Conservation (phyloP, 768 basidiomycete genomes). For the Xerocomellus dryophilus region DNA sequence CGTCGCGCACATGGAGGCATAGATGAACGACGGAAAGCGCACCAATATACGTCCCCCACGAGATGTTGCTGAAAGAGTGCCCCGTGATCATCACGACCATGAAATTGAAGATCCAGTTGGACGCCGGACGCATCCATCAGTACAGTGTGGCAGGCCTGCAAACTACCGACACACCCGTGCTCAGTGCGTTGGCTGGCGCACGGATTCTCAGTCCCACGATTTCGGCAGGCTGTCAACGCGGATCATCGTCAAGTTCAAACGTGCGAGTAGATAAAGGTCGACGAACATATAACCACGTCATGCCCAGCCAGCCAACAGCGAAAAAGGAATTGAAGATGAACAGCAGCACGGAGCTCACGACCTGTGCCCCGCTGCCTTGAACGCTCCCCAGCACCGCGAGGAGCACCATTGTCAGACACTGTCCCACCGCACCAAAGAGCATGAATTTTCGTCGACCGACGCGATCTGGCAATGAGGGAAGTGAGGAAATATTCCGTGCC, state of each 20-base stretch:
- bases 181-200: conserved; percentile 62
- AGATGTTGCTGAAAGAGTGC: conserved; percentile 54
- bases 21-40: conserved; percentile 2
- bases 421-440: conserved; percentile 64
- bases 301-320: conserved; percentile 66
- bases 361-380: conserved; percentile 44
- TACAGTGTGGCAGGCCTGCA: not conserved
- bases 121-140: conserved; percentile 17
- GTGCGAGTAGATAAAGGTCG: not conserved
- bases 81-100: conserved; percentile 59
- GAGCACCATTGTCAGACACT: conserved; percentile 55
- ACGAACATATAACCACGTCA: conserved; percentile 68
- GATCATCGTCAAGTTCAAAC: not conserved
- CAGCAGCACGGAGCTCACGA: conserved; percentile 52
- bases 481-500: conserved; percentile 72
- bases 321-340: conserved; percentile 76
- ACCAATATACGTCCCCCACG: conserved; percentile 61
- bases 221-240: conserved; percentile 65
- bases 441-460: conserved; percentile 72
- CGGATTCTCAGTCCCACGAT: conserved; percentile 60
- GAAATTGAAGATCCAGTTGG: conserved; percentile 60
- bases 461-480: conserved; percentile 69
- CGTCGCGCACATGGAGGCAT: not conserved
- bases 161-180: conserved; percentile 38
- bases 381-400: conserved; percentile 57